These are phyloP conservation scores for Penicillium sp. DNA, from an alignment of 2,329 filamentous ascomycete species.

Conservation along the genomic window DNA sequence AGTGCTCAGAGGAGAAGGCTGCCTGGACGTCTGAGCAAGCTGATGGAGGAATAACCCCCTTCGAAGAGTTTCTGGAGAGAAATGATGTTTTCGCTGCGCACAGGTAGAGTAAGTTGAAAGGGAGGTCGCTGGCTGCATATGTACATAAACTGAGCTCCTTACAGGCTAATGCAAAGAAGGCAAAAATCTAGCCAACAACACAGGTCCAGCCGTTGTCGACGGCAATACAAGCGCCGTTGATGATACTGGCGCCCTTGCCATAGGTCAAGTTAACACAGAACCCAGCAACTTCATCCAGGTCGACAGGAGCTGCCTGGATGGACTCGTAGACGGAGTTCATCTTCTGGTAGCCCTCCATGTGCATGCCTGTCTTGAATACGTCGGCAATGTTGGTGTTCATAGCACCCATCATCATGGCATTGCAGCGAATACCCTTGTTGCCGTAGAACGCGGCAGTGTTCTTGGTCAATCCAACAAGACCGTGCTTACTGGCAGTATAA, in stretches of 20 bases:
- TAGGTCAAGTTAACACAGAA: slow-evolving; percentile 29
- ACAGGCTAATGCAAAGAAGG: background rate
- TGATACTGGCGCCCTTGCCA: slow-evolving; percentile 26
- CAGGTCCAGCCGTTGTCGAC: slow-evolving; percentile 33
- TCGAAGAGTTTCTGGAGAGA: too few species aligned
- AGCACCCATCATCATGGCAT: slow-evolving; percentile 55
- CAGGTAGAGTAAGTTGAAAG: background rate
- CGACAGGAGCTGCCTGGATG: slow-evolving; percentile 20
- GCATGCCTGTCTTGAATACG: slow-evolving; percentile 36
- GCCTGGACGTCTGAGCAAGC: too few species aligned
- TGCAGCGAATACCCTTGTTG: slow-evolving; percentile 54
- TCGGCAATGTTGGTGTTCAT: slow-evolving; percentile 60
- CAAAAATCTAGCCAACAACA: slow-evolving; percentile 14
- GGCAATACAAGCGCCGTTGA: slow-evolving; percentile 34
- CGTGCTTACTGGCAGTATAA: slow-evolving; percentile 59
- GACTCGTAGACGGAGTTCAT: slow-evolving; percentile 15
- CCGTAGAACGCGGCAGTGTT: slow-evolving; percentile 61
- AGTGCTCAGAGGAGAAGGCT: too few species aligned
- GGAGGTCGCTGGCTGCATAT: background rate
- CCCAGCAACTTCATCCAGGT: slow-evolving; percentile 31
- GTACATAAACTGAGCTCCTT: background rate
- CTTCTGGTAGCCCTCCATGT: slow-evolving; percentile 28
- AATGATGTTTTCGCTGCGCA: background rate
- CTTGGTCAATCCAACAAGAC: slow-evolving; percentile 56
- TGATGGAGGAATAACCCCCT: too few species aligned